Evolutionary conservation across 805 yeast genomes (phyloP).

Genomic region (Candida morakotiae): DNA sequence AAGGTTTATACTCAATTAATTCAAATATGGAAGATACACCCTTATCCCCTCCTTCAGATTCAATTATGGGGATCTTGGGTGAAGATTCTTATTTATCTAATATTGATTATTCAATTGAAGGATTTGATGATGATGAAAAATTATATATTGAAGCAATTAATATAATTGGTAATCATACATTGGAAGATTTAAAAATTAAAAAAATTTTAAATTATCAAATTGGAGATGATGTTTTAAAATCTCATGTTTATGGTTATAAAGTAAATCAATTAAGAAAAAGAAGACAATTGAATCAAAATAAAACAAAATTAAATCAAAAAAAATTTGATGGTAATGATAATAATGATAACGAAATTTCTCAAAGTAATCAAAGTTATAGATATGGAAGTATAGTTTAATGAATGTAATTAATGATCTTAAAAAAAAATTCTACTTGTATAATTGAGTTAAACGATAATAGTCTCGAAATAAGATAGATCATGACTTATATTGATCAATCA

Average conservation of each 20-base stretch:
- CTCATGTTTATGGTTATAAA: constrained; percentile 40
- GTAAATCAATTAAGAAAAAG: constrained; percentile 31
- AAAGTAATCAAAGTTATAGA: constrained; percentile 11
- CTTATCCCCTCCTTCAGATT: not conserved
- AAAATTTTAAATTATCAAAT: constrained; percentile 38
- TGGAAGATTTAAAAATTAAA: constrained; percentile 32
- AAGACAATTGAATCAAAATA: constrained; percentile 8
- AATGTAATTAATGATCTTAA: not conserved
- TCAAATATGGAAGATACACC: constrained; percentile 19
- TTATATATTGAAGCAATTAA: constrained; percentile 28
- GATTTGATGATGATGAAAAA: constrained; percentile 35
- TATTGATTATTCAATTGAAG: constrained; percentile 21
- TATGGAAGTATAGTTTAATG: constrained; percentile 28
- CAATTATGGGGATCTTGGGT: constrained; percentile 3
- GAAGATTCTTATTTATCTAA: constrained; percentile 12
- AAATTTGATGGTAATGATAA: constrained; percentile 3
- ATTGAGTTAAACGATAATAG: too few relatives aligned
- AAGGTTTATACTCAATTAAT: constrained; percentile 23
- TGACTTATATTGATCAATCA: too few relatives aligned
- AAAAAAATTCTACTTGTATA: too few relatives aligned
- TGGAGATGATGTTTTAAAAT: constrained; percentile 37
- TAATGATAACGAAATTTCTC: constrained; percentile 1
- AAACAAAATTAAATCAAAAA: constrained; percentile 6
- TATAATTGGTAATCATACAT: constrained; percentile 27
- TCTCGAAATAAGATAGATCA: too few relatives aligned